Percentiles rank a stretch among this genome's conserved stretches.
Evolutionary conservation across 139 green algal genomes (phyloP).

Genomic region (Chlorella sp.): DNA sequence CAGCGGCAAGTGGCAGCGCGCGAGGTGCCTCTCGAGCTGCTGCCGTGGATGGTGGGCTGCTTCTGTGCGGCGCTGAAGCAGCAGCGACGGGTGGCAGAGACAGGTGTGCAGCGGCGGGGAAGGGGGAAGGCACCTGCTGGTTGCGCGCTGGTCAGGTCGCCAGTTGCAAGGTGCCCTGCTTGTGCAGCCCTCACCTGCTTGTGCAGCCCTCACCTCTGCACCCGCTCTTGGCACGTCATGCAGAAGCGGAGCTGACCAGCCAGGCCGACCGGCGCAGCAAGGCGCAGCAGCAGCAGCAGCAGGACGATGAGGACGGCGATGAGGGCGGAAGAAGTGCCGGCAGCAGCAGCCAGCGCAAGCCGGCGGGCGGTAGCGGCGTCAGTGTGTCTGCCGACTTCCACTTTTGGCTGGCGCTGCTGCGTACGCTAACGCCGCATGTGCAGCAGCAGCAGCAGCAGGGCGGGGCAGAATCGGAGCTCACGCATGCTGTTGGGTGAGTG

Average conservation of each 20-base stretch:
- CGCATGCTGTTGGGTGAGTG: not conserved
- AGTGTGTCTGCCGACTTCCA: constrained; percentile 34
- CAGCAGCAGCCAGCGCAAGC: no score
- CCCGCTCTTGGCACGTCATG: not conserved
- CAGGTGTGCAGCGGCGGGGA: not conserved
- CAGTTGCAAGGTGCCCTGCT: not conserved
- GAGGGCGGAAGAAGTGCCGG: not conserved
- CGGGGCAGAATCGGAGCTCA: not conserved
- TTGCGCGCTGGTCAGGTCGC: not conserved
- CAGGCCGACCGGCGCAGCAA: not conserved
- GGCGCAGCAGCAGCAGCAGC: not conserved
- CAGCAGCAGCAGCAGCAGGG: not conserved
- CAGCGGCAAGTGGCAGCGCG: not conserved
- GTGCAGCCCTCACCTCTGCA: not conserved
- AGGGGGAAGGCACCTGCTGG: no score
- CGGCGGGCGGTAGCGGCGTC: not conserved
- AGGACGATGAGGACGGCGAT: not conserved
- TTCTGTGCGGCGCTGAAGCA: constrained; percentile 21
- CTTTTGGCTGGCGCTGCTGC: constrained; percentile 29
- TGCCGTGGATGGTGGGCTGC: constrained; percentile 33
- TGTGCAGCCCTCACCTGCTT: not conserved
- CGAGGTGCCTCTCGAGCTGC: not conserved
- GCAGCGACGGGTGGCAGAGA: constrained; percentile 4
- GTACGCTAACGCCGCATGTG: constrained; percentile 11
- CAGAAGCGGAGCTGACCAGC: constrained; percentile 15